phyloP scores from a whole-genome alignment of 2,329 filamentous ascomycete genomes.

The Ceratocystis albifundus region DNA sequence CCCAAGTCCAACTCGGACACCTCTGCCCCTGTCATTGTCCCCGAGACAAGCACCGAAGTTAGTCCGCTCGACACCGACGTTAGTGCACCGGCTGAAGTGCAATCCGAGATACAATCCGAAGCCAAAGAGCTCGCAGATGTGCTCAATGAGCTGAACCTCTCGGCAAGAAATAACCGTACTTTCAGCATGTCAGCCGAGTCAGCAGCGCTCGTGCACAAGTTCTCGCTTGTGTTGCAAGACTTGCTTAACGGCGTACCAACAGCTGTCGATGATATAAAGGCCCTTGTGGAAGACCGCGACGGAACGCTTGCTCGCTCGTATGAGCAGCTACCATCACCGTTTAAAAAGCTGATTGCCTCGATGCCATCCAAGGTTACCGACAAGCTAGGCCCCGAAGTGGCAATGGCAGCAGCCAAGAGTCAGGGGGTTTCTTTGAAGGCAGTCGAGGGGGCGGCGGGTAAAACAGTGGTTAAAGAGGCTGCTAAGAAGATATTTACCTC shows the following conservation, averaged over 20 bases:
- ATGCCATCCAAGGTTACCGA: slow-evolving; percentile 72
- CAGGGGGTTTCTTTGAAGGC: slow-evolving; percentile 46
- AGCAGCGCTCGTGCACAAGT: slow-evolving; percentile 66
- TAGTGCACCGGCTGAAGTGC: slow-evolving; percentile 33
- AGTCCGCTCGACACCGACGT: slow-evolving; percentile 20
- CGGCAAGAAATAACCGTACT: slow-evolving; percentile 72
- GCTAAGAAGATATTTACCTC: slow-evolving; percentile 58
- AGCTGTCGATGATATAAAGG: slow-evolving; percentile 75
- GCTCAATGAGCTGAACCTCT: slow-evolving; percentile 73
- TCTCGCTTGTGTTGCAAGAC: slow-evolving; percentile 85
- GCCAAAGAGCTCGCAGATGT: slow-evolving; percentile 64
- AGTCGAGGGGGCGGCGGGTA: slow-evolving; percentile 33
- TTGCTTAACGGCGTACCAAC: slow-evolving; percentile 86
- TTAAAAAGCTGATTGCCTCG: slow-evolving; percentile 77
- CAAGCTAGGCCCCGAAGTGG: slow-evolving; percentile 64
- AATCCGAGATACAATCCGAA: slow-evolving; percentile 38
- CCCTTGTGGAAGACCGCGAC: slow-evolving; percentile 49
- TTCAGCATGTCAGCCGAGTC: slow-evolving; percentile 78
- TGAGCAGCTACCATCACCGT: slow-evolving; percentile 59
- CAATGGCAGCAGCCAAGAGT: slow-evolving; percentile 67
- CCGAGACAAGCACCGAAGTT: slow-evolving; percentile 23
- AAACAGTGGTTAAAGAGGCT: slow-evolving; percentile 47
- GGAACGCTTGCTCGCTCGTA: slow-evolving; percentile 48
- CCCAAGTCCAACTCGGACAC: slow-evolving; percentile 32
- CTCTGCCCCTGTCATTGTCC: not conserved